Evolutionary conservation across 257 asterid genomes (phyloP).

Genomic region (Penstemon newberryi): DNA sequence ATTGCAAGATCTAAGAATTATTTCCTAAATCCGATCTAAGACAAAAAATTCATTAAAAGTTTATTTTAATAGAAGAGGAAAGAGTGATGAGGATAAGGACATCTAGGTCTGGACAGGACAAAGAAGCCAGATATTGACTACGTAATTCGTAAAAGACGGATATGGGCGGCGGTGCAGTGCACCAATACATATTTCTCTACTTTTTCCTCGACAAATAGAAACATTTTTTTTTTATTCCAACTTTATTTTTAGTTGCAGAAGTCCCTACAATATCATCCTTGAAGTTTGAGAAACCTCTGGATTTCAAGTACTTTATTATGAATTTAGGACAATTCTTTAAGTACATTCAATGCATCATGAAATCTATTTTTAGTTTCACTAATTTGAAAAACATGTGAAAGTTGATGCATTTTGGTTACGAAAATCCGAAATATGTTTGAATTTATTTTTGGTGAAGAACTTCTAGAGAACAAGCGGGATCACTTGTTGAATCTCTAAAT

Average conservation of each 20-base stretch:
- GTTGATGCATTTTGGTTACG: too few species aligned
- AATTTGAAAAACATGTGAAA: too few species aligned
- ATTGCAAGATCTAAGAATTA: too few species aligned
- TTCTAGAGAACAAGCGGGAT: too few species aligned
- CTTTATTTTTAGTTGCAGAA: neutral
- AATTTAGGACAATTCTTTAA: neutral
- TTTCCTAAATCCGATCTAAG: too few species aligned
- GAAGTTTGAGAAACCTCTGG: constrained; percentile 33
- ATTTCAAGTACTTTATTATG: too few species aligned
- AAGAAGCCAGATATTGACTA: constrained; percentile 12
- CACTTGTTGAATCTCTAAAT: too few species aligned
- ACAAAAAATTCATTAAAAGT: too few species aligned
- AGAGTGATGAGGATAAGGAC: constrained; percentile 10
- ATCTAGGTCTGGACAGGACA: constrained; percentile 22
- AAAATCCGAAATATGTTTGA: too few species aligned
- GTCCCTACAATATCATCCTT: constrained; percentile 45
- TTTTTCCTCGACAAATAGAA: constrained; percentile 22
- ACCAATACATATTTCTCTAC: constrained; percentile 21
- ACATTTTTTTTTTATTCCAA: neutral
- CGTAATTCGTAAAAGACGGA: constrained; percentile 5
- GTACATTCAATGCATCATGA: neutral
- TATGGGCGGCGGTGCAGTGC: constrained; percentile 5
- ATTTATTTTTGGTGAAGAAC: too few species aligned
- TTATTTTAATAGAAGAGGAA: constrained; percentile 5
- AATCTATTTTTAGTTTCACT: too few species aligned